Conservation (phyloP, 352 stramenopile species). For the Phytopythium cucurbitacearum region DNA sequence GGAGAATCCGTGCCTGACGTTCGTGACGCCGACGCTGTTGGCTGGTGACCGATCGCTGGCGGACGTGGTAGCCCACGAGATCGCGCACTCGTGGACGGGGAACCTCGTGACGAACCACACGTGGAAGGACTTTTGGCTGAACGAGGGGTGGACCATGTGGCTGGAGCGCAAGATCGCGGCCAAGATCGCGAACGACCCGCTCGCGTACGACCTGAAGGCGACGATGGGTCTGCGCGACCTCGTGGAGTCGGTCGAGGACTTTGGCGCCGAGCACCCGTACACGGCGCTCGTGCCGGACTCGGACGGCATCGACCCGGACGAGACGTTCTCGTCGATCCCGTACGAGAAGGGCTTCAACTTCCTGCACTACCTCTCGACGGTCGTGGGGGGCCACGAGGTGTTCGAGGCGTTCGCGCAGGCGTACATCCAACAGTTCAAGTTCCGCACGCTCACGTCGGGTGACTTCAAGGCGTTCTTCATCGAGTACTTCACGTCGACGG, state of each 20-base stretch:
- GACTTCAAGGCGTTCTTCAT: constrained; percentile 76
- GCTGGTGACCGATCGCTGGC: constrained; percentile 93
- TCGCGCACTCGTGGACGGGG: constrained; percentile 95
- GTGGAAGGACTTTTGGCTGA: constrained; percentile 98
- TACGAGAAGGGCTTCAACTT: constrained; percentile 95
- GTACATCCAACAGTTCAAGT: constrained; percentile 90
- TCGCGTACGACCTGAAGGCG: constrained; percentile 54
- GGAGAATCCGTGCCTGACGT: constrained; percentile 90
- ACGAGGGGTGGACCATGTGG: constrained; percentile 98
- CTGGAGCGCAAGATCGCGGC: constrained; percentile 97
- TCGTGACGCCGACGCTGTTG: constrained; percentile 96
- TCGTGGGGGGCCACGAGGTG: constrained; percentile 37
- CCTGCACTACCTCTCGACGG: constrained; percentile 71
- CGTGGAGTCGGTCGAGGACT: constrained; percentile 36
- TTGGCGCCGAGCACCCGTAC: constrained; percentile 70
- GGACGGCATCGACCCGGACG: constrained; percentile 93
- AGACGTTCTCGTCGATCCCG: constrained; percentile 92
- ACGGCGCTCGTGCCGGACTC: constrained; percentile 86
- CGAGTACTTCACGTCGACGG: constrained; percentile 49
- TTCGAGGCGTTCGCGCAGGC: constrained; percentile 88
- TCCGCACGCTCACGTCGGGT: constrained; percentile 80
- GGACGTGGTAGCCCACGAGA: constrained; percentile 97
- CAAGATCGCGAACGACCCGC: constrained; percentile 35
- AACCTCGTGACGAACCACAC: constrained; percentile 97
- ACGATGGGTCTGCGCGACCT: constrained; percentile 40